Evolutionary conservation across 257 asterid genomes (phyloP), one percentile per base, ranked within the genome.

Genomic region (Capsicum pubescens): DNA sequence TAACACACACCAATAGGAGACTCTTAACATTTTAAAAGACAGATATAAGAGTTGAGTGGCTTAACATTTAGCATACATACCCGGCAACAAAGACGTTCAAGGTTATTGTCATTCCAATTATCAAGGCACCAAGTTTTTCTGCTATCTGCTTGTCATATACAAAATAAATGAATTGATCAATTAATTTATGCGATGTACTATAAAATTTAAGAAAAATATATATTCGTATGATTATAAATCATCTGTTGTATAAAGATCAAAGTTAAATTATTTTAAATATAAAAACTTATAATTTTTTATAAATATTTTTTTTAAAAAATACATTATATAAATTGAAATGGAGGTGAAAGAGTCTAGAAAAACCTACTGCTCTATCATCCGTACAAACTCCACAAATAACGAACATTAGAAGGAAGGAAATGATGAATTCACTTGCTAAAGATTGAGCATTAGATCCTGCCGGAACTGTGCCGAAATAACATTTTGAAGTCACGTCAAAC

Each of bases 71-170:
- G 2, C 36, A 9, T 10, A 64, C 58, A 72, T 91, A 95, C 97
- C 97, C 99, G 0, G 92, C 97, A 8, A 94, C 99, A 19, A 95
- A 84, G 16, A 94, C 98, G 59, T 94, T 90, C 48, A 95, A 78
- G 82, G 85, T 84, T 68, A 95, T 91, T 39, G 97, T 94, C 95
- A 94, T 94, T 35, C 99, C 99, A 48, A 92, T 87, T 6, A 88
- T 91, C 8, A 93, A 0, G 21, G 97, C 99, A 9, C 83, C 90
- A 2, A 91, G 69, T 60, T 90, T 89, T 84, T 89, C 92, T 56
- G 26, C 26, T 8, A 86, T 46, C 97, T 93, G 87, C 39, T 60
- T 70, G 15, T 50, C 19, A 55, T 32, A 26, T 15, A 6, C 9
- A 54, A 79, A 35, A 13, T 36, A 42, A 69, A 36, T 68, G 11